Base-by-base conservation (phyloP, 1,284 basidiomycete species). In the Pterulicium gracile region DNA sequence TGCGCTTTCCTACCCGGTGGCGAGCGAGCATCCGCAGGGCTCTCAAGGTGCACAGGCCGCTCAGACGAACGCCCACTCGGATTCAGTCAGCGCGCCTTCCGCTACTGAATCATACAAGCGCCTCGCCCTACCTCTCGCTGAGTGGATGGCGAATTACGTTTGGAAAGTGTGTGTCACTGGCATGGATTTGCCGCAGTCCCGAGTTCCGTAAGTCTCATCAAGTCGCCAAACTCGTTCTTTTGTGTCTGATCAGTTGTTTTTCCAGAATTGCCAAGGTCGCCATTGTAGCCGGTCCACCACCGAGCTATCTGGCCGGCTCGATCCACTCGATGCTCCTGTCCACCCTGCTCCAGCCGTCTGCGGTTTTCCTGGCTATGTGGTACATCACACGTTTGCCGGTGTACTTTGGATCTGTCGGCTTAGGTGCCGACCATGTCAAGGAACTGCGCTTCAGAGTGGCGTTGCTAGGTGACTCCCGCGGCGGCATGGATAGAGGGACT, bases 341-440 rank as follows among this genome's bases (percentile, higher is more conserved):
- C 3, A 92, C 88, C 19, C 68, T 88, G 35, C 69, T 92, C 44
- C 84, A 88, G 55, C 86, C 87, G 0, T 86, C 86, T 3, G 86
- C 81, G 19, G 74, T 91, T 45, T 70, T 90, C 53, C 66, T 90
- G 42, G 82, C 86, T 4, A 58, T 91, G 21, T 89, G 87, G 87
- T 92, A 88, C 59, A 86, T 92, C 50, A 74, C 77, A 22, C 79
- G 79, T 40, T 66, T 91, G 13, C 88, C 88, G 2, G 73, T 88
- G n/a, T 84, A 69, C 54, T 72, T 82, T 51, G 70, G 68, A 39
- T 65, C 68, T 3, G 56, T 61, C 24, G 58, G 62, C 23, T 60
- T 77, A 45, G 61, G 66, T 42, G 51, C 60, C 17, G 75, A 78
- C 50, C 64, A 68, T 47, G 60, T 62, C 47, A 83, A 77, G 62